Conservation (phyloP, 2,329 filamentous ascomycete species). For the Calonectria pteridis region DNA sequence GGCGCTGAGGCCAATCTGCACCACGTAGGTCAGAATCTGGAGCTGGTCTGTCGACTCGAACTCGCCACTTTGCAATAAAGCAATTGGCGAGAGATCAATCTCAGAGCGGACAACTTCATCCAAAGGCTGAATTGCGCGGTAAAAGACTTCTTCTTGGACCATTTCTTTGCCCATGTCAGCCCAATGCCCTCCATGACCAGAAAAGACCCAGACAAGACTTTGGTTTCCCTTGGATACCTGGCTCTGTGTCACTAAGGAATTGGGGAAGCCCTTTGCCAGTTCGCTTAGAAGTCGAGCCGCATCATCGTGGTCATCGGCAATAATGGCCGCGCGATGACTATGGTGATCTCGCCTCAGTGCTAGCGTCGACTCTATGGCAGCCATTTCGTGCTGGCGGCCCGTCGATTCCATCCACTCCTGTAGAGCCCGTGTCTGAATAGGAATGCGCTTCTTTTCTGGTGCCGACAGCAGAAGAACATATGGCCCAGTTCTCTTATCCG, state of each 20-base stretch:
- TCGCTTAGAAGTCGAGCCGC: background rate
- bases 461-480: background rate
- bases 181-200: background rate
- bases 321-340: background rate
- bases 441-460: background rate
- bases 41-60: background rate
- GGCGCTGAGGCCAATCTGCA: background rate
- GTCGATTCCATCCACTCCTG: background rate
- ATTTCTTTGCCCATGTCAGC: conserved; percentile 1
- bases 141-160: background rate
- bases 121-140: background rate
- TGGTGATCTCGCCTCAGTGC: background rate
- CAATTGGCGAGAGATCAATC: background rate
- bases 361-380: background rate
- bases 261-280: background rate
- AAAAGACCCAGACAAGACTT: background rate
- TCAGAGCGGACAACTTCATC: background rate
- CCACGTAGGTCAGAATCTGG: background rate
- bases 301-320: background rate
- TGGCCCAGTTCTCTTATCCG: background rate
- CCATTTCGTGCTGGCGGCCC: background rate
- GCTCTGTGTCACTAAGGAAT: background rate
- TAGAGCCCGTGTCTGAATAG: background rate
- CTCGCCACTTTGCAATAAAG: background rate
- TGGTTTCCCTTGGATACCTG: background rate